phyloP scores from a whole-genome alignment of 352 stramenopile species.

The Globisporangium heterothallicum region DNA sequence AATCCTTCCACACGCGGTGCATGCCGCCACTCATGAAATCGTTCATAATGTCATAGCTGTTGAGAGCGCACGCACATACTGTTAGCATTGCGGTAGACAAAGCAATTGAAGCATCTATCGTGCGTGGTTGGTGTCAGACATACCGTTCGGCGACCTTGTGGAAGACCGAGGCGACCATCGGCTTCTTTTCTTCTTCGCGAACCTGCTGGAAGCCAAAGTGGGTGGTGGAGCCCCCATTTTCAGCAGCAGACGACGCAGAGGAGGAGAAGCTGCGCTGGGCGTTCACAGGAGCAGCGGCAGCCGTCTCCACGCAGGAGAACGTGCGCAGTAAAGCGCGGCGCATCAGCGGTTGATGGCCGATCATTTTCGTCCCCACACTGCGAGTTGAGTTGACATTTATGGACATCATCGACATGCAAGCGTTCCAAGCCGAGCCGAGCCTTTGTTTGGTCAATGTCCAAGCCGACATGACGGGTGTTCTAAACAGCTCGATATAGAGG shows the following conservation, averaged over 20 bases:
- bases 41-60: constrained; percentile 98
- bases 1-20: constrained; percentile 97
- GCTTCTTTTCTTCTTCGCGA: constrained; percentile 90
- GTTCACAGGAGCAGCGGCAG: not conserved
- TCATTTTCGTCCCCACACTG: constrained; percentile 5
- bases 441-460: no score
- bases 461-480: no score
- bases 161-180: constrained; percentile 95
- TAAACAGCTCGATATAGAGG: no score
- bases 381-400: constrained; percentile 11
- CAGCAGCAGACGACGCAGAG: not conserved
- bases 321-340: constrained; percentile 6
- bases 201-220: constrained; percentile 91
- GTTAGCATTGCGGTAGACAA: no score
- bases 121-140: not conserved
- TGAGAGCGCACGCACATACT: not conserved
- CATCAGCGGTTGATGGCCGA: constrained; percentile 9
- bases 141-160: constrained; percentile 96
- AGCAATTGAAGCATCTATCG: not conserved
- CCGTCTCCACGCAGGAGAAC: not conserved
- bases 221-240: constrained; percentile 35
- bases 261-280: not conserved
- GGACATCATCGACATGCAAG: constrained; percentile 4
- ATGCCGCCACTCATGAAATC: constrained; percentile 98
- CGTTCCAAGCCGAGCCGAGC: no score